Conservation (phyloP, 805 yeast species). For the Candida glaebosa region DNA sequence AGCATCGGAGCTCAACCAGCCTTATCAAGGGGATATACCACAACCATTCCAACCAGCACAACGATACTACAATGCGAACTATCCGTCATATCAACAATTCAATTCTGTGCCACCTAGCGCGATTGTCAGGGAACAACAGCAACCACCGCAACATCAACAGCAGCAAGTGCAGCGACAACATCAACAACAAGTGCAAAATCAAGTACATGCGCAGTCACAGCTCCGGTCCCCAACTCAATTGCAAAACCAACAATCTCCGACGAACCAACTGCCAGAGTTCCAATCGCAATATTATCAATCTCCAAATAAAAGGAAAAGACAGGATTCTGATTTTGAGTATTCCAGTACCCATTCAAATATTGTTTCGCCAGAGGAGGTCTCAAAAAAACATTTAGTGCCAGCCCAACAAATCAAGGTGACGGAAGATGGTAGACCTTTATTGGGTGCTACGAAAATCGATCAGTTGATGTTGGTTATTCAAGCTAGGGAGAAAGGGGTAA, state of each 20-base stretch:
- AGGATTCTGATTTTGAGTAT: neutral
- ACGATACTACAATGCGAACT: slow-evolving; percentile 10
- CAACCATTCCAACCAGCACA: slow-evolving; percentile 10
- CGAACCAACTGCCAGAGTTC: slow-evolving; percentile 15
- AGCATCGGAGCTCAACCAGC: neutral
- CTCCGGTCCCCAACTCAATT: slow-evolving; percentile 3
- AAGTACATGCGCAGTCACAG: neutral
- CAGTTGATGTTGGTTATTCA: slow-evolving; percentile 88
- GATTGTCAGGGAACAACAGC: slow-evolving; percentile 3
- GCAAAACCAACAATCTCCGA: slow-evolving; percentile 8
- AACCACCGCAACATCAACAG: slow-evolving; percentile 14
- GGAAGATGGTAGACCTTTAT: slow-evolving; percentile 64
- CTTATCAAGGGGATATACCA: slow-evolving; percentile 6
- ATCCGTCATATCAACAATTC: slow-evolving; percentile 8
- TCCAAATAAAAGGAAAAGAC: slow-evolving; percentile 1
- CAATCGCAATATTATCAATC: slow-evolving; percentile 3
- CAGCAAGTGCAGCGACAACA: slow-evolving; percentile 1
- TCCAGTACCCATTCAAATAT: slow-evolving; percentile 1
- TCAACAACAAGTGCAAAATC: slow-evolving; percentile 6
- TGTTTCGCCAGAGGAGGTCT: neutral
- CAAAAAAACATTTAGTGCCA: slow-evolving; percentile 32
- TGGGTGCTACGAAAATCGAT: slow-evolving; percentile 89
- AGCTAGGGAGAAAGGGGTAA: slow-evolving; percentile 75
- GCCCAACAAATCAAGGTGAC: slow-evolving; percentile 45
- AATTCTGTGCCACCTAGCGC: slow-evolving; percentile 6